Evolutionary conservation across 2,329 filamentous ascomycete species (phyloP).

Genomic region (Dothidotthia symphoricarpi): DNA sequence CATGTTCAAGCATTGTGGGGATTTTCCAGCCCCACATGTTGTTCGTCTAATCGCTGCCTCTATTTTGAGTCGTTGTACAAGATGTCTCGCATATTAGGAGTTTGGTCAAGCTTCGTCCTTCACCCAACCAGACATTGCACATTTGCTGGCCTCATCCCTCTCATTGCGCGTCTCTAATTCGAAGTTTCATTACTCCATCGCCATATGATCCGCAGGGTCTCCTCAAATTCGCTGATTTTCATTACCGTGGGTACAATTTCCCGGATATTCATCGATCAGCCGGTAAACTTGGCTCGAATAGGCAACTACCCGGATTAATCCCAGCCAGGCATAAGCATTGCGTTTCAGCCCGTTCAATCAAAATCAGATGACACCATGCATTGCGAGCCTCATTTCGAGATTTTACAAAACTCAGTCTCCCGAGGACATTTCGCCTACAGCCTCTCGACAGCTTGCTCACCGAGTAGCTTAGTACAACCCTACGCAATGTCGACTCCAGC

Average conservation of each 20-base stretch:
- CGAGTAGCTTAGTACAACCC: constrained; percentile 6
- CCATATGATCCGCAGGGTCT: not conserved
- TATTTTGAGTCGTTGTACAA: constrained; percentile 9
- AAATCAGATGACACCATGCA: constrained; percentile 16
- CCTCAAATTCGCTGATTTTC: constrained; percentile 2
- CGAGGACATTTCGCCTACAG: constrained; percentile 1
- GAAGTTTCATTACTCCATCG: constrained; percentile 4
- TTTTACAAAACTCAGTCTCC: constrained; percentile 15
- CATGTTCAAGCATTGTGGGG: constrained; percentile 9
- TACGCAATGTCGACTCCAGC: constrained; percentile 9
- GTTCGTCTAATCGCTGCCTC: constrained; percentile 10
- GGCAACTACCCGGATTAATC: constrained; percentile 20
- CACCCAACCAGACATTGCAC: no score
- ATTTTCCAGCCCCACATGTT: constrained; percentile 13
- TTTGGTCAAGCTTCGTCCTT: not conserved
- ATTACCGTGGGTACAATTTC: constrained; percentile 2
- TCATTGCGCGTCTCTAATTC: not conserved
- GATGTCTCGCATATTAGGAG: constrained; percentile 7
- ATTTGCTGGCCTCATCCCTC: not conserved
- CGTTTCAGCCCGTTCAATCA: constrained; percentile 20
- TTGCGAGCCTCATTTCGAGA: constrained; percentile 14
- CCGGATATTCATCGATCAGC: constrained; percentile 14
- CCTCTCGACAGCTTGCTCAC: not conserved
- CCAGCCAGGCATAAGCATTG: constrained; percentile 6
- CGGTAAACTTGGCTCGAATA: constrained; percentile 12